Base-by-base conservation (phyloP, 306 rosid species). In the Vigna nakashimae region DNA sequence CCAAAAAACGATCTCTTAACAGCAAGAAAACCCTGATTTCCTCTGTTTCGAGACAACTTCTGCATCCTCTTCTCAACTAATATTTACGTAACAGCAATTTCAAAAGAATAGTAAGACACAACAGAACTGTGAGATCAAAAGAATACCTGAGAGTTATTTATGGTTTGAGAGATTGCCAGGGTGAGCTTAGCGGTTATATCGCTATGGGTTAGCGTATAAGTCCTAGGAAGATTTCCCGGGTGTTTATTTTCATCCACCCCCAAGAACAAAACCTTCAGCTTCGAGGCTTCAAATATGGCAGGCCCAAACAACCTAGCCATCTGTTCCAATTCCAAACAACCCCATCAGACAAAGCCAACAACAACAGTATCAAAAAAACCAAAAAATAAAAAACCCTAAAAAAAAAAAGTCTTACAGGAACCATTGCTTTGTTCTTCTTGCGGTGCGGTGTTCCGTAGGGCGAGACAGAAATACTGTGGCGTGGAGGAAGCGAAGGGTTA, bases 291-390 rank as follows among this genome's bases (percentile, higher is more conserved):
- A 79, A 95, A 95, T n/a, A 91, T 95, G 0, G 98, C 78, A 2
- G 97, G 97, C 5, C 98, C 99, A 65, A 95, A 95, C 67, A 95
- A 69, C 87, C 99, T 89, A 7, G 96, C 95, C 51, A 88, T 89
- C 98, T 95, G 82, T 65, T 65, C 36, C 82, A 64, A 38, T 30
- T 60, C 22, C 43, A 81, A 82, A 53, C 49, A 75, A 81, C 66
- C 71, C 70, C 82, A 64, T n/a, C 20, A 66, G 9, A 1, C 8
- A 73, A 14, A 82, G 7, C 45, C 60, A 68, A 55, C 67, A 60
- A 45, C 2, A 57, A 58, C 7, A 36, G 6, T 1, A 34, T 36
- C 1, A 36, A 0, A 9, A 18, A 14, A 10, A 30, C 9, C 56
- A 34, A 11, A 45, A 45, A 45, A 12, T 12, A 0, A 14, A 11